Base-by-base conservation (phyloP, 805 yeast species). In the Metschnikowia rubicola region DNA sequence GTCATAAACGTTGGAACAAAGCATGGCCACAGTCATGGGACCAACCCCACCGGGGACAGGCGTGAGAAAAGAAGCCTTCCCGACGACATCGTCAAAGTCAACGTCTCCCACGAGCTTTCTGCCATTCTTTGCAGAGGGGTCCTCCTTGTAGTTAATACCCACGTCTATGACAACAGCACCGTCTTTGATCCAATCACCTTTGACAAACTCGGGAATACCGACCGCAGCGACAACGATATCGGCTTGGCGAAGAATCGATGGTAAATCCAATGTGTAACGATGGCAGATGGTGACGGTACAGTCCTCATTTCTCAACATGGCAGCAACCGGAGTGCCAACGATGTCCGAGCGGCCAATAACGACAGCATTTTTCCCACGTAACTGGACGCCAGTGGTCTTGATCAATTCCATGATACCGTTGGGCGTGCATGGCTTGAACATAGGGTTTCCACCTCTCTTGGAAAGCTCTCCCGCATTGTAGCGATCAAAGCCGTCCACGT, bases 31-130 rank as follows among this genome's bases (percentile, higher is more conserved):
- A 28, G 99, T 92, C 98, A 92, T 92, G 54, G 99, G 99, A 35
- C 99, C 99, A 53, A 92, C 98, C 59, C 98, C 98, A 64, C 98
- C 98, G 30, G 99, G 99, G 46, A 92, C 99, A 13, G 99, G 99
- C 6, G 98, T 91, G 53, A 94, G 79, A 57, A 77, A 79, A 10
- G 83, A 70, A 3, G 91, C 94, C 44, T 75, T 77, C 43, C 72
- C 64, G 47, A 75, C 67, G 45, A 88, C 91, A 30, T 82, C 71
- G 45, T 74, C 86, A 60, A 75, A 92, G 60, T 91, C 97, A 37
- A 89, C 97, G 65, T 92, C 99, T 53, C 99, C 99, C n/a, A 88
- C 96, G 64, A 92, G 73, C 62, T 83, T 81, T 60, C 75, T 80
- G 19, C 97, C 97, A 21, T 86, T 81, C 63, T 86, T 85, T 58